Conservation (phyloP, 352 stramenopile species). For the Globisporangium paroecandrum region DNA sequence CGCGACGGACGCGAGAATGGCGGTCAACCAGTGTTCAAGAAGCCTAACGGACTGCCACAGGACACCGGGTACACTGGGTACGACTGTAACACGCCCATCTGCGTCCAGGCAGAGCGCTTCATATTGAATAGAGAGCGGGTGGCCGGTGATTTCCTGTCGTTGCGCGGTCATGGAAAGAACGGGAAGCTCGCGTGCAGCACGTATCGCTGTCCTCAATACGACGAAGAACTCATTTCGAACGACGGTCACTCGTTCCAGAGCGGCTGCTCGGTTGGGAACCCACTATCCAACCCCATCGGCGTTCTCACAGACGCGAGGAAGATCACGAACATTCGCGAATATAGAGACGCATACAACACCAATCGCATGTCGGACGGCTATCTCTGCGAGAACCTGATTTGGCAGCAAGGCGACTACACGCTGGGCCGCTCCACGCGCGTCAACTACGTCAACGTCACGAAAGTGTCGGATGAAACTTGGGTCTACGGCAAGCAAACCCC, state of each 20-base stretch:
- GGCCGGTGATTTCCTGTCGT: constrained; percentile 35
- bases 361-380: constrained; percentile 50
- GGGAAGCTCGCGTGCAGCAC: constrained; percentile 37
- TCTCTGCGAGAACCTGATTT: constrained; percentile 88
- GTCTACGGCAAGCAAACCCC: constrained; percentile 40
- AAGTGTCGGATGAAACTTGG: constrained; percentile 72
- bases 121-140: constrained; percentile 75
- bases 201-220: constrained; percentile 80
- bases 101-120: constrained; percentile 89
- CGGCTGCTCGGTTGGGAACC: constrained; percentile 84
- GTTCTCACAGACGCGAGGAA: constrained; percentile 30
- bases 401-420: constrained; percentile 92
- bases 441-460: constrained; percentile 93
- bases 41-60: constrained; percentile 88
- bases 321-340: constrained; percentile 49
- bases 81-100: constrained; percentile 96
- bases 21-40: constrained; percentile 88
- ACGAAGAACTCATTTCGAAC: constrained; percentile 89
- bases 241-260: constrained; percentile 93
- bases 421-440: constrained; percentile 69
- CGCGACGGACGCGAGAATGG: constrained; percentile 87
- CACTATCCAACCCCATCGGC: constrained; percentile 44
- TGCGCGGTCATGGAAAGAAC: constrained; percentile 59
- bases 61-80: constrained; percentile 94
- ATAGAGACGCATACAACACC: constrained; percentile 55